A percentile compares a stretch with the other conserved stretches of the same genome.
Evolutionary conservation across 495 filamentous ascomycete genomes (phyloP).

Genomic region (Penicillium daleae): DNA sequence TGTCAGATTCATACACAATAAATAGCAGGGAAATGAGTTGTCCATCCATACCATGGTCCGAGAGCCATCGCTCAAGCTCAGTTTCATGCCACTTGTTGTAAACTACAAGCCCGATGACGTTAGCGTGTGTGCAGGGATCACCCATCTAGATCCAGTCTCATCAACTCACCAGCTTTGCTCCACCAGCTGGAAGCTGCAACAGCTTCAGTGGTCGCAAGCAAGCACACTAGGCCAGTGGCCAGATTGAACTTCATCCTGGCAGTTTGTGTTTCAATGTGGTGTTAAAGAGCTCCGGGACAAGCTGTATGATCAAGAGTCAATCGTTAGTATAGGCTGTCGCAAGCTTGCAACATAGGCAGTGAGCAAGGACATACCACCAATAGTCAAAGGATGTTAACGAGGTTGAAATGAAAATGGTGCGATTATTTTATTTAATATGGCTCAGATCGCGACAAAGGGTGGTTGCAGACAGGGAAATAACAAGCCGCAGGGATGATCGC

Average conservation of each 20-base stretch:
- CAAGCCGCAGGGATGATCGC: slow-evolving; percentile 39
- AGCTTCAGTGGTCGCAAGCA: slow-evolving; percentile 66
- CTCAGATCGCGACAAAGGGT: slow-evolving; percentile 12
- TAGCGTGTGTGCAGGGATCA: slow-evolving; percentile 7
- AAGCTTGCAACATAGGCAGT: not conserved
- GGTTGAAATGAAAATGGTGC: slow-evolving; percentile 4
- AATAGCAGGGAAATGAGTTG: not conserved
- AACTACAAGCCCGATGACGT: slow-evolving; percentile 52
- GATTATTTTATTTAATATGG: slow-evolving; percentile 21
- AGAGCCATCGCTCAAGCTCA: slow-evolving; percentile 96
- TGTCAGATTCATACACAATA: slow-evolving; percentile 21
- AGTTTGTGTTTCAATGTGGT: slow-evolving; percentile 7
- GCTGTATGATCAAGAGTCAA: slow-evolving; percentile 12
- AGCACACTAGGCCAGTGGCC: slow-evolving; percentile 67
- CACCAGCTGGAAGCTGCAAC: slow-evolving; percentile 78
- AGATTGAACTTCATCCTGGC: slow-evolving; percentile 73
- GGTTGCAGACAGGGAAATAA: slow-evolving; percentile 20
- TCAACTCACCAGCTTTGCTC: slow-evolving; percentile 76
- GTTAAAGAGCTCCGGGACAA: slow-evolving; percentile 4
- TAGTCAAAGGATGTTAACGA: slow-evolving; percentile 5
- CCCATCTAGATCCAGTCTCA: not conserved
- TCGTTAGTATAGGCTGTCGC: not conserved
- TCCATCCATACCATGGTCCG: slow-evolving; percentile 66
- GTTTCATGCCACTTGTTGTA: slow-evolving; percentile 99
- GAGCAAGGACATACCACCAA: not conserved